Evolutionary conservation across 352 stramenopile genomes (phyloP).

Genomic region (Phytopythium kandeliae): DNA sequence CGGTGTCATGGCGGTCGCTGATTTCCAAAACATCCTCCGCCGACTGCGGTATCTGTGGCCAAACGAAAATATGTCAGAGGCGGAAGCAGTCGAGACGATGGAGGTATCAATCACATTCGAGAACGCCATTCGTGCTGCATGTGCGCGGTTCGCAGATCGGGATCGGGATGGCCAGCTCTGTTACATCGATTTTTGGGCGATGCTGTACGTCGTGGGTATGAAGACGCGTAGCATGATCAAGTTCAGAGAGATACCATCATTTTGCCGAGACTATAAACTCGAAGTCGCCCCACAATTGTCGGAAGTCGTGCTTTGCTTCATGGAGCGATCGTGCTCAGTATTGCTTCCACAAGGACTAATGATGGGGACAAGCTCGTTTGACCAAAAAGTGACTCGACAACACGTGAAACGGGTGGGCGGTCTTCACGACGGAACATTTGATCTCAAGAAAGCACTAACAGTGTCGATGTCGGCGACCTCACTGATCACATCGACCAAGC

Average conservation of each 20-base stretch:
- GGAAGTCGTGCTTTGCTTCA: constrained; percentile 43
- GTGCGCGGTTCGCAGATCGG: constrained; percentile 42
- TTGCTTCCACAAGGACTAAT: constrained; percentile 53
- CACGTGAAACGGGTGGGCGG: constrained; percentile 38
- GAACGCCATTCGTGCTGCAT: constrained; percentile 35
- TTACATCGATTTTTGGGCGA: constrained; percentile 81
- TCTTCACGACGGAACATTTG: constrained; percentile 44
- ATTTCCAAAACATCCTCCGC: constrained; percentile 49
- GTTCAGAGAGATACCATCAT: constrained; percentile 65
- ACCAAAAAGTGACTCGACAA: constrained; percentile 29
- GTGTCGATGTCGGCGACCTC: constrained; percentile 40
- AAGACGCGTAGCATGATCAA: constrained; percentile 45
- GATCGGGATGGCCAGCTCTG: constrained; percentile 58
- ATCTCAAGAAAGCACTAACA: constrained; percentile 20
- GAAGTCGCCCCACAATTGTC: constrained; percentile 49
- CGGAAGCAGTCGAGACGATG: constrained; percentile 21
- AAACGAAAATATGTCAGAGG: constrained; percentile 31
- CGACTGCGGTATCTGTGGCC: constrained; percentile 64
- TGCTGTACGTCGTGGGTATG: constrained; percentile 73
- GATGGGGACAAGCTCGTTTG: constrained; percentile 40
- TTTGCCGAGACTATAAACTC: constrained; percentile 75
- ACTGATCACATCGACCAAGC: constrained; percentile 14
- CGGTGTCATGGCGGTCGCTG: constrained; percentile 31
- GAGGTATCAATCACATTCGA: constrained; percentile 44
- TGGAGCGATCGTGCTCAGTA: constrained; percentile 50